Base-by-base conservation (phyloP, 1,139 yeast species). In the Pichia sp. region DNA sequence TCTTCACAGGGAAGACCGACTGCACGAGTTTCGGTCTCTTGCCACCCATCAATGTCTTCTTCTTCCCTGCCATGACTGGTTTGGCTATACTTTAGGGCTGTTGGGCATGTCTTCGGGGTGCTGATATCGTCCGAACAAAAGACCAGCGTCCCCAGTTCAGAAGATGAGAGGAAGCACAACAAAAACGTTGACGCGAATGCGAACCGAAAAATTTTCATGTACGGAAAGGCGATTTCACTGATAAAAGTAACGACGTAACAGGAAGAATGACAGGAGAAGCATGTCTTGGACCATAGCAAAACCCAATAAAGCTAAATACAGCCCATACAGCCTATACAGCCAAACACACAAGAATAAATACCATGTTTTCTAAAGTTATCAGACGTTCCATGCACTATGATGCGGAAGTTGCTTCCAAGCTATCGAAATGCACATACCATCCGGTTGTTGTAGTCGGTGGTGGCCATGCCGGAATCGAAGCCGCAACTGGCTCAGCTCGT, bases 391-490 rank as follows among this genome's bases (percentile, higher is more conserved):
- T 61, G 31, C 57, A 57, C 34, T 51, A 80, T 42, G 75, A 72
- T 53, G 61, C 78, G 0, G 83, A 78, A 16, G 68, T 81, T 7
- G 64, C 66, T 43, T 52, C 50, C 2, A 65, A 67, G 19, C 67
- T 81, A 16, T 56, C 60, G 1, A 60, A 61, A 3, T 66, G 76
- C n/a, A 71, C 73, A 5, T 66, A 68, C 32, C 74, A 75, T 54
- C 92, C 93, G 1, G 97, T 92, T 0, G 78, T 93, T 1, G 93
- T 95, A 3, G 82, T 95, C 29, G 99, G 99, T 3, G 99, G 96
- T 10, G 99, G 99, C 0, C 99, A 95, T 72, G 99, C 99, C 42
- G 99, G 99, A 3, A 87, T 96, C 63, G 99, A 95, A 70, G 99
- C 99, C 0, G 95, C 97, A 2, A 79, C 97, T 0, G 99, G 95